Evolutionary conservation across 345 rosid genomes (phyloP).

Genomic region (Murraya paniculata): DNA sequence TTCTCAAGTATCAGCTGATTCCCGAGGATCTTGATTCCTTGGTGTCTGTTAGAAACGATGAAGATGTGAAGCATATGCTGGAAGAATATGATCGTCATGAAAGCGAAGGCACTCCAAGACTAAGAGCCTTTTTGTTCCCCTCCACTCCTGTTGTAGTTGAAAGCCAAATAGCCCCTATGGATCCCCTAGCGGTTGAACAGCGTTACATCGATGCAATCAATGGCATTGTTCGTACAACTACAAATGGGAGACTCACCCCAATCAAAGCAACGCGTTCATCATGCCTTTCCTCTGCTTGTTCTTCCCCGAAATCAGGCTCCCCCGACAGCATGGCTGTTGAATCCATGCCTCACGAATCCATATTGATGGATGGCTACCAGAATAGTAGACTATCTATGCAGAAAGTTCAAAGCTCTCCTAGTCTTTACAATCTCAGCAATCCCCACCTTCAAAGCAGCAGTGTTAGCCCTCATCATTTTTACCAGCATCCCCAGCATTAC

Average conservation of each 20-base stretch:
- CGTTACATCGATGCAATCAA: slow-evolving; percentile 86
- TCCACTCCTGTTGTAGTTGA: slow-evolving; percentile 36
- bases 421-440: slow-evolving; percentile 39
- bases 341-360: slow-evolving; percentile 24
- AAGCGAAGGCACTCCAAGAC: slow-evolving; percentile 44
- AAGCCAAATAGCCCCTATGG: slow-evolving; percentile 30
- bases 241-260: slow-evolving; percentile 27
- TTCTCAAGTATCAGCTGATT: slow-evolving; percentile 67
- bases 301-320: slow-evolving; percentile 60
- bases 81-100: slow-evolving; percentile 66
- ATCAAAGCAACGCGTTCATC: slow-evolving; percentile 30
- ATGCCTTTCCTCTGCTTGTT: slow-evolving; percentile 51
- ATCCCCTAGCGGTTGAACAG: slow-evolving; percentile 51
- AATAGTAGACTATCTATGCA: slow-evolving; percentile 39
- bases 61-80: slow-evolving; percentile 82
- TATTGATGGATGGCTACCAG: slow-evolving; percentile 16
- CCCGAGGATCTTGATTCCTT: slow-evolving; percentile 80
- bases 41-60: slow-evolving; percentile 65
- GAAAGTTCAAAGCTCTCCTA: slow-evolving; percentile 74
- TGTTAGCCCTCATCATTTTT: slow-evolving; percentile 16
- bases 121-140: slow-evolving; percentile 71
- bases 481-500: slow-evolving; percentile 32
- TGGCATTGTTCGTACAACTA: slow-evolving; percentile 35
- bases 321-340: slow-evolving; percentile 43
- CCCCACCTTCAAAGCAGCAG: slow-evolving; percentile 15